Evolutionary conservation across 208 protist genomes (phyloP), one percentile per base, ranked within the genome.

Genomic region (Zelonia costaricensis): DNA sequence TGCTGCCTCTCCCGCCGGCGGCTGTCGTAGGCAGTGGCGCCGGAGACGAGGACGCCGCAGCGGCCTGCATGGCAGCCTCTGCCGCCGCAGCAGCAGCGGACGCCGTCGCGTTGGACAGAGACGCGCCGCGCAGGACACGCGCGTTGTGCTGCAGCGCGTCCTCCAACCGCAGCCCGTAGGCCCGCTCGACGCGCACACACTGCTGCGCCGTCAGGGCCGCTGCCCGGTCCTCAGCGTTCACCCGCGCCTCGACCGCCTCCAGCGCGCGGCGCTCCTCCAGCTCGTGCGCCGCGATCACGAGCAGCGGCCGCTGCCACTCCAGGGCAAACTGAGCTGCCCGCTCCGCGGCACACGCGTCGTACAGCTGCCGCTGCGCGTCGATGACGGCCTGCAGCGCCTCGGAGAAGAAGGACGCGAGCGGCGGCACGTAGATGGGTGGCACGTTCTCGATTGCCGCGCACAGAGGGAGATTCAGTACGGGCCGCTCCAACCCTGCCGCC

Each of bases 141-240:
- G 36, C 5, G 58, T 85, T 82, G 31, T 68, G 66, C 35, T 69
- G 27, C 13, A 92, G 51, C 36, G 46, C 36, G 30, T 79, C 70
- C 20, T 76, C 47, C 23, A 92, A 52, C 7, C 84, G 88, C 18
- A 85, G 57, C 10, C 28, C 36, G 61, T 86, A 91, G 35, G 80
- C 83, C 10, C 74, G 65, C 52, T 84, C 72, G 4, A 94, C 80
- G 7, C 66, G 61, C 36, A 57, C 60, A 53, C 75, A 92, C 61
- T 85, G 66, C 43, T 76, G 53, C 22, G 22, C 28, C 16, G 63
- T 74, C 46, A 94, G 67, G 49, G 74, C 78, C 30, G 78, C 82
- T 31, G 61, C 48, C 20, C 64, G 57, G 48, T 91, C 85, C 12
- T 74, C 61, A 18, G 44, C 49, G 16, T 72, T 62, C 23, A 60